A percentile compares a stretch with the other conserved stretches of the same genome.
These are phyloP conservation scores for Sugiyamaella smithiae DNA, from an alignment of 805 yeast species.

Conservation along the genomic window DNA sequence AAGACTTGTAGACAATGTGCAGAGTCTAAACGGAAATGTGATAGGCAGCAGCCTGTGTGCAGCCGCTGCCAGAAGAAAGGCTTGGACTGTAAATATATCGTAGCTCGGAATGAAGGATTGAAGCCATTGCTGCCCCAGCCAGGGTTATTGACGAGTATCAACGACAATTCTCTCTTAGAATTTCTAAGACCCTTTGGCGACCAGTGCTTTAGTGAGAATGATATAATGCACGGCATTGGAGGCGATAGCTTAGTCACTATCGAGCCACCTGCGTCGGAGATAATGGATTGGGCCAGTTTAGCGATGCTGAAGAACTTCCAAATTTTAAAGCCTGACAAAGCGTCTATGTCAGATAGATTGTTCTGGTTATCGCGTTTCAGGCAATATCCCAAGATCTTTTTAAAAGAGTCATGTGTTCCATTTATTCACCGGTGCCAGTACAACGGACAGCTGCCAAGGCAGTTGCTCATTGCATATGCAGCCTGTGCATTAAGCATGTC, in stretches of 20 bases:
- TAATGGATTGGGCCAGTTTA: not conserved
- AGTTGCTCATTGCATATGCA: not conserved
- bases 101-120: not conserved
- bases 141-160: too few species aligned
- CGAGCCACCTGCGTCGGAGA: too few species aligned
- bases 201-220: too few species aligned
- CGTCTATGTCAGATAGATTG: not conserved
- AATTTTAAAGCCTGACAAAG: not conserved
- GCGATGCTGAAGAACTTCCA: not conserved
- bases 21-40: not conserved
- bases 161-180: too few species aligned
- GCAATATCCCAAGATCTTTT: not conserved
- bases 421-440: not conserved
- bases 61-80: not conserved
- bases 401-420: not conserved
- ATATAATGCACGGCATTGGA: too few species aligned
- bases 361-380: not conserved
- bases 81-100: not conserved
- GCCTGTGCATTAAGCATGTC: not conserved
- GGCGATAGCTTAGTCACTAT: too few species aligned
- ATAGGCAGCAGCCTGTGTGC: not conserved
- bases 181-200: too few species aligned
- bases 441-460: not conserved
- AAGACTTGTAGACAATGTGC: not conserved
- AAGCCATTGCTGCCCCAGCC: too few species aligned